Evolutionary conservation across 2,329 filamentous ascomycete genomes (phyloP).

Genomic region (Talaromyces islandicus): DNA sequence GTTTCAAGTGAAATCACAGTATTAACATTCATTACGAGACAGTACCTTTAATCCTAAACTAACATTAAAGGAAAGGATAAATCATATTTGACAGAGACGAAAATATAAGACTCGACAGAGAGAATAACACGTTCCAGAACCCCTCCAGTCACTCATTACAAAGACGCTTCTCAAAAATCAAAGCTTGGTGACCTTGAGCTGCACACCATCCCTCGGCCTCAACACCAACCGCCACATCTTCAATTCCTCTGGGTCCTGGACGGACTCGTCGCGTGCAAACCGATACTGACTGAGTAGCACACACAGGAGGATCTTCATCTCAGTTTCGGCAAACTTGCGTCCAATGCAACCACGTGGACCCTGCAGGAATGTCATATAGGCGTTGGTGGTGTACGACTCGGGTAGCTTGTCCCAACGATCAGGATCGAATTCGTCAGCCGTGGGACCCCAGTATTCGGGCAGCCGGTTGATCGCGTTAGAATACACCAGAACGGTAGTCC

Average conservation of each 20-base stretch:
- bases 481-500: conserved; percentile 40
- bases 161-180: background rate
- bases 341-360: conserved; percentile 29
- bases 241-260: conserved; percentile 39
- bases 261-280: conserved; percentile 30
- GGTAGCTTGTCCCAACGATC: conserved; percentile 39
- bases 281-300: conserved; percentile 28
- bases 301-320: conserved; percentile 31
- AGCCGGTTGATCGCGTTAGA: conserved; percentile 39
- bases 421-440: conserved; percentile 37
- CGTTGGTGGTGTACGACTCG: conserved; percentile 30
- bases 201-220: conserved; percentile 40
- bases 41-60: background rate
- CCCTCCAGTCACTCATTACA: background rate
- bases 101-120: background rate
- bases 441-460: conserved; percentile 36
- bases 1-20: too few relatives aligned
- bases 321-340: conserved; percentile 29
- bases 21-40: background rate
- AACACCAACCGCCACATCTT: conserved; percentile 47
- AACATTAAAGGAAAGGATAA: background rate
- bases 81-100: background rate
- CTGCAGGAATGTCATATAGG: conserved; percentile 28
- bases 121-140: background rate
- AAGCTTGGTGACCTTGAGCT: conserved; percentile 28